Base-by-base conservation (phyloP, 2,329 filamentous ascomycete species). In the Blastomyces emzantsi region DNA sequence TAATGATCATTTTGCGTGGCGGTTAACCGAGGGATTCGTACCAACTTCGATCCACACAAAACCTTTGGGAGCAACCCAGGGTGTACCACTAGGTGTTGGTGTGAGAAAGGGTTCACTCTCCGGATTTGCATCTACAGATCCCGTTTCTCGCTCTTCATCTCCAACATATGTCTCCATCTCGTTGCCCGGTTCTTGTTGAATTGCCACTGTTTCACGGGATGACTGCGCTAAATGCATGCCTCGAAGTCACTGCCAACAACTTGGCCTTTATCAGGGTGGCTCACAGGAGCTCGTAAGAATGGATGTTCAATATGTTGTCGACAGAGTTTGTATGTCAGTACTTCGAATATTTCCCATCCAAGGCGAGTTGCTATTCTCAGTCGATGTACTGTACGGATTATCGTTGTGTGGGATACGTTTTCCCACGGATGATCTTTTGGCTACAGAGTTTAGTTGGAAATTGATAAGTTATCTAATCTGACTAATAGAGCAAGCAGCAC, bases 31-130 rank as follows among this genome's bases (percentile, higher is more conserved):
- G 39, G 17, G 49, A 17, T 54, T 64, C 67, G 22, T 65, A 78
- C 77, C 83, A 8, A 83, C 71, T 73, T 87, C 79, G 60, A 87
- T 84, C 81, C 81, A 83, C 47, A 80, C 17, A 66, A 87, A 85
- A n/a, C 81, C 81, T 2, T 70, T 69, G 0, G 81, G 81, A 0
- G 81, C 75, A n/a, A 71, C 77, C 82, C 82, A 85, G 0, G 62
- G 39, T n/a, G 57, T 49, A 8, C 3, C 61, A 19, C 47, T 39
- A 15, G 51, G 59, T 15, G 65, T 62, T 8, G 66, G 58, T 39
- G 28, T 39, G 52, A 74, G 58, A 11, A 75, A 63, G 19, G 71
- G 71, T 39, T 71, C 68, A 15, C 30, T 51, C 25, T 70, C 65
- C 63, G 72, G 72, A 63, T 62, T 63, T 64, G 58, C 60, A 60